Evolutionary conservation across 768 basidiomycete genomes (phyloP), one percentile per base, ranked within the genome.

Genomic region (Leccinum imitatum): DNA sequence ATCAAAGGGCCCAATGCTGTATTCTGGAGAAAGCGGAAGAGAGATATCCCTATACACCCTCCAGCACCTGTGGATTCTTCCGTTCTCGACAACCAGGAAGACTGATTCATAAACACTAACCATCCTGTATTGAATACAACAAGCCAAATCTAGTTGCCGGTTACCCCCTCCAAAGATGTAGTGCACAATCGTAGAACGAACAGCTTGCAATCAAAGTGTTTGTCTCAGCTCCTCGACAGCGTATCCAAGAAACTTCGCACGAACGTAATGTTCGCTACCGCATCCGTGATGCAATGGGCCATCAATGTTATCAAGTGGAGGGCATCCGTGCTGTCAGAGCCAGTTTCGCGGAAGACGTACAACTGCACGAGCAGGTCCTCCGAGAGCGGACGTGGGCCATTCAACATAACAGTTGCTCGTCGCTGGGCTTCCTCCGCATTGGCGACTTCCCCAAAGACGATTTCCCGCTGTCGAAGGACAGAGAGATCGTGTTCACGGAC

Each of bases 241-340:
- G 75, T 69, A 37, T 84, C 75, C 52, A 86, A 64, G 56, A 86
- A 80, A 23, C 75, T 74, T 57, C 78, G 78, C 56, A 78, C 50
- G 23, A 85, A 63, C 1, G 77, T 78, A 8, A 65, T 61, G 59
- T 77, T 80, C 10, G 79, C 73, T 50, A 76, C 76, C 17, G 79
- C 82, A 64, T 87, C 85, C 1, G 80, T 76, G 50, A 86, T 79
- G 51, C 72, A 71, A 66, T 87, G 85, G 1, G 84, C 77, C 17
- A 77, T 69, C 41, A 78, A 67, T 27, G 83, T 66, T 21, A 83
- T 54, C 47, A 85, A 44, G 59, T 85, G 80, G 51, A 79, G 70
- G 4, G 58, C 66, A 17, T 73, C 70, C 3, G 70, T 54, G 13
- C 66, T 60, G 62, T 81, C 79, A 9, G 58, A 4, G 25, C 23